Percentiles rank a stretch among this genome's conserved stretches.
Conservation (phyloP, 768 basidiomycete genomes). For the Tylopilus vinaceipallidus region DNA sequence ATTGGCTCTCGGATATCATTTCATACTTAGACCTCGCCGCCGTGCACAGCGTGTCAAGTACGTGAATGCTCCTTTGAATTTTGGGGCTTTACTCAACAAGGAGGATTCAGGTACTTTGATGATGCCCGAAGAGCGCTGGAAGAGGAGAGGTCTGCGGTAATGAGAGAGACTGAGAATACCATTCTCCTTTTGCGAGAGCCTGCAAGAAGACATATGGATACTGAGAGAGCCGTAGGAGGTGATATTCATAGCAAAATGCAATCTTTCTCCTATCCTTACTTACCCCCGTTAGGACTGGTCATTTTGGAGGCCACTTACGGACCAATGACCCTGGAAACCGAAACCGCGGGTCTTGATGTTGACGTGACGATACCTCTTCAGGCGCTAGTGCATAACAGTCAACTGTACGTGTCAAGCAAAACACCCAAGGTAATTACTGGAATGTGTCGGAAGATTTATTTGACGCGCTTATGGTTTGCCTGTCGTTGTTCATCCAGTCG, state of each 20-base stretch:
- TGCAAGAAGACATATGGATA: conserved; percentile 58
- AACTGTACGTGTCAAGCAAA: conserved; percentile 74
- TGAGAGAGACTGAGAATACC: conserved; percentile 63
- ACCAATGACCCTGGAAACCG: conserved; percentile 47
- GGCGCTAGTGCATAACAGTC: conserved; percentile 74
- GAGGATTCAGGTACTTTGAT: conserved; percentile 55
- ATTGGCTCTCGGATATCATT: conserved; percentile 52
- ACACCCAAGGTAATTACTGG: conserved; percentile 59
- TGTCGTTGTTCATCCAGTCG: too few species aligned
- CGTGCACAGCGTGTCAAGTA: conserved; percentile 55
- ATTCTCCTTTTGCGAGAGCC: conserved; percentile 62
- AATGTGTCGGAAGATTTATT: neutral
- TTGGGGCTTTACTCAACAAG: conserved; percentile 14
- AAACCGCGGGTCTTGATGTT: conserved; percentile 53
- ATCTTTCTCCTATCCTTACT: conserved; percentile 14
- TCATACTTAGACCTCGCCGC: conserved; percentile 54
- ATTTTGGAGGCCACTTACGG: conserved; percentile 77
- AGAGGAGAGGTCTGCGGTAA: conserved; percentile 62
- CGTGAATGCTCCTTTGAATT: conserved; percentile 12
- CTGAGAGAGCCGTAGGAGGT: conserved; percentile 71
- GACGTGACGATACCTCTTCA: conserved; percentile 84
- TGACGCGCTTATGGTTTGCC: conserved; percentile 7
- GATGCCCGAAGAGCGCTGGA: conserved; percentile 59
- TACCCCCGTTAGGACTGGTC: conserved; percentile 56
- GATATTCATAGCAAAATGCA: conserved; percentile 16